phyloP scores from a whole-genome alignment of 2,329 filamentous ascomycete species.

The Xylariaceae sp. region DNA sequence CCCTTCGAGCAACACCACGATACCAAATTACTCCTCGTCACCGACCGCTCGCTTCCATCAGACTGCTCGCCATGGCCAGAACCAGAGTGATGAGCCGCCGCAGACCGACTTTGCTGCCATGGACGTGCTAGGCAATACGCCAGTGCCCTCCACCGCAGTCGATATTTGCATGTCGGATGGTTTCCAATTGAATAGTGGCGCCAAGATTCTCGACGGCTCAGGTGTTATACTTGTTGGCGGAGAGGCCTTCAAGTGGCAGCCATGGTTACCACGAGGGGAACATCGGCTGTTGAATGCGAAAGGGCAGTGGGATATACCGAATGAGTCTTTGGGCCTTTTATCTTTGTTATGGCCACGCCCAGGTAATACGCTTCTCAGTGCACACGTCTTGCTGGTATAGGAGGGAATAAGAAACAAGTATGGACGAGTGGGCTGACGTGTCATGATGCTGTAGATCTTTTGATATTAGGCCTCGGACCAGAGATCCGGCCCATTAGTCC shows the following conservation, averaged over 20 bases:
- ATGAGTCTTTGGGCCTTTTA: constrained; percentile 71
- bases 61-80: constrained; percentile 9
- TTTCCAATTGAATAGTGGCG: constrained; percentile 81
- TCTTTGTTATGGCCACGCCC: constrained; percentile 83
- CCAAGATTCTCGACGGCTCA: constrained; percentile 64
- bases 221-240: constrained; percentile 80
- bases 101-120: constrained; percentile 67
- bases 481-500: constrained; percentile 74
- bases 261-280: constrained; percentile 58
- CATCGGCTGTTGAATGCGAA: constrained; percentile 65
- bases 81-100: constrained; percentile 29
- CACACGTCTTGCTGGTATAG: not conserved
- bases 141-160: constrained; percentile 76
- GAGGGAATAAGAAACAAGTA: not conserved
- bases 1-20: constrained; percentile 1
- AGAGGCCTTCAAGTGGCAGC: constrained; percentile 85
- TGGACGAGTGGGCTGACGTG: constrained; percentile 3
- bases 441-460: constrained; percentile 58
- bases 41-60: constrained; percentile 23
- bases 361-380: constrained; percentile 51
- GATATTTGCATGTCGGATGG: constrained; percentile 80
- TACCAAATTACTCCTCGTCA: constrained; percentile 1
- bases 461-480: constrained; percentile 84
- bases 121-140: constrained; percentile 74
- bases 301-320: constrained; percentile 76